Percentiles rank a stretch among this genome's conserved stretches.
These are phyloP conservation scores for Nicotiana otophora DNA, from an alignment of 257 asterid species.

Conservation along the genomic window DNA sequence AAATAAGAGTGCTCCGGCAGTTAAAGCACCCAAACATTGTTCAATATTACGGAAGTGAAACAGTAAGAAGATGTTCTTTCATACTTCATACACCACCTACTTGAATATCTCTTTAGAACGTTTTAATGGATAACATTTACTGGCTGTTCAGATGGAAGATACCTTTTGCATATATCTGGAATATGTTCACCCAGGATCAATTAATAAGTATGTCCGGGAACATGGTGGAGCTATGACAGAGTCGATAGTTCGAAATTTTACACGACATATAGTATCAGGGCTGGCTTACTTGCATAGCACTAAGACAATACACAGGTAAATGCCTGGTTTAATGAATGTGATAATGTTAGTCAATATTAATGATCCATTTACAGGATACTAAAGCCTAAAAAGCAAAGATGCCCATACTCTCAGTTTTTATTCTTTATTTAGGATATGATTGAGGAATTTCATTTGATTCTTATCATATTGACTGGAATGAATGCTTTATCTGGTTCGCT, in stretches of 20 bases:
- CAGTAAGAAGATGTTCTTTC: constrained; percentile 38
- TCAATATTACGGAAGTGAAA: constrained; percentile 72
- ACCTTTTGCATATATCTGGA: constrained; percentile 90
- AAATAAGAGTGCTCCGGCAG: constrained; percentile 66
- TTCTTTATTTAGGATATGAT: not conserved
- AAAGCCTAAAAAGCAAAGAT: not conserved
- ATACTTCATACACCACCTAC: not conserved
- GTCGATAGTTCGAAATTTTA: constrained; percentile 70
- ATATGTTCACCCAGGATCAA: constrained; percentile 89
- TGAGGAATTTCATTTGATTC: not conserved
- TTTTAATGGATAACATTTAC: not conserved
- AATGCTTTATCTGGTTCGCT: not conserved
- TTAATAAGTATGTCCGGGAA: constrained; percentile 57
- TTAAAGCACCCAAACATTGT: constrained; percentile 83
- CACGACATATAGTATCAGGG: constrained; percentile 83
- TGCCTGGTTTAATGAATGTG: not conserved
- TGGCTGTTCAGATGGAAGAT: constrained; percentile 57
- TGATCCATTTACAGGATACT: not conserved
- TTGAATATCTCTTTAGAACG: not conserved
- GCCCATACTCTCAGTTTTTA: not conserved
- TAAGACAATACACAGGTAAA: constrained; percentile 78
- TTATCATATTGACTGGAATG: not conserved
- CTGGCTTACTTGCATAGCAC: constrained; percentile 78
- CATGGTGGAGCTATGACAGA: constrained; percentile 84
- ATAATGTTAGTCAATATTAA: not conserved